Conservation (phyloP, 169 alveolate species). For the Plasmodium knowlesi region DNA sequence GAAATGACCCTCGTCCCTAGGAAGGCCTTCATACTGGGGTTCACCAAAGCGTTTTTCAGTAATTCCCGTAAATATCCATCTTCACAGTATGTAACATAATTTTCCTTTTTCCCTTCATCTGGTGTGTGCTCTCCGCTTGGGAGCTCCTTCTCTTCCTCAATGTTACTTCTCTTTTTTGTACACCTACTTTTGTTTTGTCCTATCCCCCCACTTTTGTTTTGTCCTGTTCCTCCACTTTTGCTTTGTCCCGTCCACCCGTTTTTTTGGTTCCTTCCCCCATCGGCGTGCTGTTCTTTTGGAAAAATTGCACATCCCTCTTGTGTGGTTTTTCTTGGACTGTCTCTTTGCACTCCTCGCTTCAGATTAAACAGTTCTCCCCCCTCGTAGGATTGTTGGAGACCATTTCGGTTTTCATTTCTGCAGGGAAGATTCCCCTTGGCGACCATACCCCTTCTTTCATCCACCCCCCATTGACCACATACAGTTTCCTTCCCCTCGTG, state of each 20-base stretch:
- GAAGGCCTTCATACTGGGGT: neutral
- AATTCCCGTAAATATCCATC: constrained; percentile 31
- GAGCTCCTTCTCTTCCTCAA: neutral
- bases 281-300: neutral
- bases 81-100: constrained; percentile 28
- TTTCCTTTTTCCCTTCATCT: neutral
- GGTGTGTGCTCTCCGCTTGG: constrained; percentile 5
- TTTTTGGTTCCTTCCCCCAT: neutral
- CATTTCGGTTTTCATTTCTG: neutral
- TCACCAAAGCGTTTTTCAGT: constrained; percentile 25
- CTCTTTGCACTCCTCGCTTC: neutral
- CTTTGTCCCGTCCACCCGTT: neutral
- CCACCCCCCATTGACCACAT: neutral
- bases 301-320: neutral
- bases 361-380: neutral
- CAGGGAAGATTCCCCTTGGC: neutral
- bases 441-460: neutral
- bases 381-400: neutral
- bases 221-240: neutral
- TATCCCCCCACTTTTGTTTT: neutral
- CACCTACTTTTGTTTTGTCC: neutral
- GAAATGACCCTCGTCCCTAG: constrained; percentile 44
- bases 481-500: neutral
- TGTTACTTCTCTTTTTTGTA: neutral
- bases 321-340: neutral